phyloP scores from a whole-genome alignment of 1,284 basidiomycete species.

The Trametes sp. region DNA sequence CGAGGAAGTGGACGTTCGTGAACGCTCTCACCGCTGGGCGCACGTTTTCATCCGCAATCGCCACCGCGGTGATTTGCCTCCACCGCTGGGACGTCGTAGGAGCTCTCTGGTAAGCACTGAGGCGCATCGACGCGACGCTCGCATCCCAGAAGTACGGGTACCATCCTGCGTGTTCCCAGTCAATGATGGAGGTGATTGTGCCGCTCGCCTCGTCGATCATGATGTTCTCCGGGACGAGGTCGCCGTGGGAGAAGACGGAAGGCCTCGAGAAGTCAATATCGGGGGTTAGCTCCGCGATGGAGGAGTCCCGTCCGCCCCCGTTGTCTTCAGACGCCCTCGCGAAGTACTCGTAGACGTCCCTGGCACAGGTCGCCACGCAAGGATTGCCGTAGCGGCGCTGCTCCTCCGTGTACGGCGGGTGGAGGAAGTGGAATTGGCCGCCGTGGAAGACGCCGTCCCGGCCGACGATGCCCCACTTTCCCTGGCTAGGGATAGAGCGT shows the following conservation, averaged over 20 bases:
- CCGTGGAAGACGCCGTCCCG: constrained; percentile 4
- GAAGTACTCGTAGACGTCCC: constrained; percentile 5
- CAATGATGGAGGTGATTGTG: neutral
- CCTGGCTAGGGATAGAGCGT: neutral
- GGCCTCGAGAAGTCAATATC: neutral
- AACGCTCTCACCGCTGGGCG: neutral
- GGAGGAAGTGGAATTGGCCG: neutral
- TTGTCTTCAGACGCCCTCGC: neutral
- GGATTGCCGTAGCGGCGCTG: neutral
- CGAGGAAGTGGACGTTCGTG: neutral
- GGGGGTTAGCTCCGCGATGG: neutral
- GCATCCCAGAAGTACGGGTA: constrained; percentile 8
- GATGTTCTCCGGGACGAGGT: constrained; percentile 4
- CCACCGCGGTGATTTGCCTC: neutral
- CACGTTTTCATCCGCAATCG: neutral
- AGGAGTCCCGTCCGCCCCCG: neutral
- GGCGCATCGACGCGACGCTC: neutral
- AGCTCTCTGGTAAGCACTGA: neutral
- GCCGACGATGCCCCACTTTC: neutral
- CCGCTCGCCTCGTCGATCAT: neutral
- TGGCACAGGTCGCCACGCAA: neutral
- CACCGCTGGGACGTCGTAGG: neutral
- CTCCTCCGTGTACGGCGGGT: neutral
- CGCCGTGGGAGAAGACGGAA: constrained; percentile 2
- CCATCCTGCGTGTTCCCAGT: constrained; percentile 9